Conservation (phyloP, 2,329 filamentous ascomycete genomes). For the Microdochium nivale region DNA sequence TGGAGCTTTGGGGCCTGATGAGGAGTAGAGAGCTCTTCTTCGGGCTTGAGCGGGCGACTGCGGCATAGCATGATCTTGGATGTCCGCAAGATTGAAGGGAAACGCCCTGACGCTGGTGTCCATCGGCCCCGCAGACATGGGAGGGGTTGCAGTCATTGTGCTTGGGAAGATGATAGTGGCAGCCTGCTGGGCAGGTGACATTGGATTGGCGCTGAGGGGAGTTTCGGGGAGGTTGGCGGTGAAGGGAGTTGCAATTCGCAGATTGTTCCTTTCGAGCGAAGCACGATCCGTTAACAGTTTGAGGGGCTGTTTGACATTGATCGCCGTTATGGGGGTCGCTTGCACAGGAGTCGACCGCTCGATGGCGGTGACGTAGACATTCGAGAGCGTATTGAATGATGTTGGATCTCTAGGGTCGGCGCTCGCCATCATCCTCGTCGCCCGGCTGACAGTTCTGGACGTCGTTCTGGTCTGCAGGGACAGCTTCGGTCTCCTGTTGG, state of each 20-base stretch:
- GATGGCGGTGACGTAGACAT: constrained; percentile 55
- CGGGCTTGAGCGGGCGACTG: constrained; percentile 27
- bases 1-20: constrained; percentile 30
- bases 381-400: constrained; percentile 57
- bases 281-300: constrained; percentile 26
- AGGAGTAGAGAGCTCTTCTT: constrained; percentile 25
- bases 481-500: constrained; percentile 44
- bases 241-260: constrained; percentile 32
- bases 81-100: constrained; percentile 31
- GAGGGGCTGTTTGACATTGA: constrained; percentile 31
- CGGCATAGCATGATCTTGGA: constrained; percentile 11
- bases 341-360: constrained; percentile 45
- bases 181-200: constrained; percentile 32
- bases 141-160: constrained; percentile 50
- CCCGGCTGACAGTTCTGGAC: constrained; percentile 24
- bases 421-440: constrained; percentile 32
- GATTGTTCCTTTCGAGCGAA: constrained; percentile 20
- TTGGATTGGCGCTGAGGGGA: constrained; percentile 40
- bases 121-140: constrained; percentile 43
- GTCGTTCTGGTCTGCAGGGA: constrained; percentile 46
- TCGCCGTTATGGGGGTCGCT: constrained; percentile 38
- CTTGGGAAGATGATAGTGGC: constrained; percentile 42
- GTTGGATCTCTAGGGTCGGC: constrained; percentile 52
- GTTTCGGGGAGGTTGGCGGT: constrained; percentile 42
- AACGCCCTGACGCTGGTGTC: constrained; percentile 37